Evolutionary conservation across 164 flowering plant species (phyloP), one percentile per base, ranked within the genome.

Genomic region (Nelumbo lutea): DNA sequence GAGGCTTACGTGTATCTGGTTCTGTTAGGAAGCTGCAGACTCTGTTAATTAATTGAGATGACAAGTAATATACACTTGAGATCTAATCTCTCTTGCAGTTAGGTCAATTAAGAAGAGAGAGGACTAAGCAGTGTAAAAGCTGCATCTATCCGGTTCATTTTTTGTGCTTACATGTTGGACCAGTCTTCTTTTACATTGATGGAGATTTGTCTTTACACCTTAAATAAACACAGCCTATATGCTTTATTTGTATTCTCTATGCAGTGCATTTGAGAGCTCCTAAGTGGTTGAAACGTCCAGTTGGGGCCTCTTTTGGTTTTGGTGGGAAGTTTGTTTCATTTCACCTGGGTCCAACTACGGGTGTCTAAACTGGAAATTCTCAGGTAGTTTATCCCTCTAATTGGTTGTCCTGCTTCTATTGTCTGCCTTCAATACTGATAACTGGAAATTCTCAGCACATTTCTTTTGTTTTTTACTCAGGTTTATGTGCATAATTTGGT

Each of bases 261-360:
- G 73, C 81, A 90, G 98, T 75, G 41, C 75, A 85, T 47, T 68
- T 90, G 59, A 87, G 83, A 80, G 96, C 98, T 71, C 99, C 99
- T 66, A 96, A 89, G 78, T 96, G 99, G 99, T 85, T 86, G 72
- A 90, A 90, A 72, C 88, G 96, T 62, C 91, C 95, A 67, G 89
- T 77, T 11, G 99, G 99, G 39, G 91, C 78, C 42, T 87, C 90
- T 72, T 96, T 96, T 86, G 97, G 99, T 65, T 96, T 96, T 84
- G 99, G 99, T 44, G 99, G 99, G 72, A 96, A 90, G 86, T 88
- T 92, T 77, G 87, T 90, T 59, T 88, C 97, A 13, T 93, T 88
- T 81, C 84, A 77, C 51, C 76, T 89, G 38, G 79, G 68, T 69
- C 71, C 80, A 51, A 67, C 91, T 64, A 56, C 77, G 6, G 83